Base-by-base conservation (phyloP, 495 filamentous ascomycete genomes). In the Hapsidospora chrysogenum region DNA sequence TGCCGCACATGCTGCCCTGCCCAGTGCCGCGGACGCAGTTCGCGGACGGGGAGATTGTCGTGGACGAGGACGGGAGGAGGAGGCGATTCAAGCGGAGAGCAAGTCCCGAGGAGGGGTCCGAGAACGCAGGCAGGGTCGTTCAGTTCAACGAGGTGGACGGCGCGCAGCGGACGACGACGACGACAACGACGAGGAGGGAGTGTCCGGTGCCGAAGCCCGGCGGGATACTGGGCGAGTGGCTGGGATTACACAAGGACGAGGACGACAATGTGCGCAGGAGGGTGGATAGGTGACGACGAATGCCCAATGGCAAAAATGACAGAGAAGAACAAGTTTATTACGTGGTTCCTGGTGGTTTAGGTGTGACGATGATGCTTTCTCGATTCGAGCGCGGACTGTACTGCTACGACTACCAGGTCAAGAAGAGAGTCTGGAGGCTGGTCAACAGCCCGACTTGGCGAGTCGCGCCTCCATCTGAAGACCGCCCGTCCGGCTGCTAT, bases 1-100 rank as follows among this genome's bases (percentile, higher is more conserved):
- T 93, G 33, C 89, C 89, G 17, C 89, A 97, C 48, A 48, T 92
- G n/a, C 68, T 97, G 30, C 89, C 89, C 1, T 97, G 89, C 54
- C 89, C 89, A 3, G 78, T 82, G 33, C 79, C 79, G n/a, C 68
- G 78, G 40, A 63, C 74, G 26, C 72, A 75, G 21, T 75, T 74
- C 40, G 74, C 79, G 45, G 80, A 87, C 51, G 76, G 67, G 25
- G 72, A 76, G 20, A 66, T 68, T 45, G 54, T 60, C 20, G 50
- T 65, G 33, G 58, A 58, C 25, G 56, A 70, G 28, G 59, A 67
- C 22, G 65, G 64, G 53, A 64, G 39, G 49, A 60, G 31, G 45
- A 64, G 45, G 58, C 63, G 50, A 56, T 56, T 42, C 61, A 64
- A 46, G 52, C 57, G 33, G 49, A 60, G 41, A 50, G 51, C 55